Conservation (phyloP, 257 asterid genomes). For the Jacaranda copaia region DNA sequence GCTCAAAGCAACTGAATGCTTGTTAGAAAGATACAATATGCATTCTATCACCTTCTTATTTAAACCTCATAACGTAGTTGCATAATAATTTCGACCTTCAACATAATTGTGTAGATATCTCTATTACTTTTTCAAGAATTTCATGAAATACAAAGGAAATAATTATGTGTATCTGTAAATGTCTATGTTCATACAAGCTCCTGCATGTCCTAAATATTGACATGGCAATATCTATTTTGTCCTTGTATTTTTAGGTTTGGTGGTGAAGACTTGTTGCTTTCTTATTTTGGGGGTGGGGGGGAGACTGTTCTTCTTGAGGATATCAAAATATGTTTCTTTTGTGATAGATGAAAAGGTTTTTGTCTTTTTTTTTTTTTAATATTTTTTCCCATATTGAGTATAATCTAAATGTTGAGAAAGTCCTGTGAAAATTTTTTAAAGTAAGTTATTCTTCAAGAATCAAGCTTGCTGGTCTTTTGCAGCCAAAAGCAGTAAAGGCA, state of each 20-base stretch:
- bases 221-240: neutral
- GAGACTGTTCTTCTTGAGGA: neutral
- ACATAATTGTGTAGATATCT: neutral
- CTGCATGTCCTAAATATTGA: conserved; percentile 18
- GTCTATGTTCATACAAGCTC: conserved; percentile 1
- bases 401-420: neutral
- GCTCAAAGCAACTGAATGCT: neutral
- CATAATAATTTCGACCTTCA: conserved; percentile 5
- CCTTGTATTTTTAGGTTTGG: conserved; percentile 16
- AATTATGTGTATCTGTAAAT: neutral
- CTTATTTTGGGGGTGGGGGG: neutral
- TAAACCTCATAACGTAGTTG: conserved; percentile 4
- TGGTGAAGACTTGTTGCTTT: neutral
- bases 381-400: neutral
- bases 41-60: neutral
- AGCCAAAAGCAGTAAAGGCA: conserved; percentile 77
- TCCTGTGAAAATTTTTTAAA: neutral
- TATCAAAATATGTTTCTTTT: neutral
- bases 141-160: neutral
- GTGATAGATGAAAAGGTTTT: neutral
- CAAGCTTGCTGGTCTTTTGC: conserved; percentile 44
- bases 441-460: conserved; percentile 21
- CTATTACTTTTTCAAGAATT: conserved; percentile 21
- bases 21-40: neutral
- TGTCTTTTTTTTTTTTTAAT: neutral